Evolutionary conservation across 129 eudicot species (phyloP), one percentile per base, ranked within the genome.

Genomic region (Mikania micrantha): DNA sequence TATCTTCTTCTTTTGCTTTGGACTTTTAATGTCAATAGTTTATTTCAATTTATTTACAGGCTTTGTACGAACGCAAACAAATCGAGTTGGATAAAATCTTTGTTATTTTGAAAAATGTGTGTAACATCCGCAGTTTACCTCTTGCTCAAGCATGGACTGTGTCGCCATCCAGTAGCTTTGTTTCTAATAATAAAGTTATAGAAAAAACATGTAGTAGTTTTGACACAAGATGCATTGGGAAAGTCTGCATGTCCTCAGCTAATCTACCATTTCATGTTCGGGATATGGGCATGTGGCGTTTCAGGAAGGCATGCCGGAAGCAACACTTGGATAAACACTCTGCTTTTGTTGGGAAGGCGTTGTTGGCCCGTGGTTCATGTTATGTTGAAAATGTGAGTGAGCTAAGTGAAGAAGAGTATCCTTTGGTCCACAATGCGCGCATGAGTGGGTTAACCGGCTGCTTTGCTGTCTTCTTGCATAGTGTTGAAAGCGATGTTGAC

Each of bases 91-190:
- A 35, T 8, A 62, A 21, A 20, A 10, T 62, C 32, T 8, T 0
- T 0, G 11, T 28, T 3, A 9, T 62, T 62, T 25, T 62, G 9
- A 38, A 38, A 62, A 16, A 2, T 20, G 67, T 20, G 7, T 62
- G 67, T 11, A 32, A 10, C 11, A 11, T 6, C 20, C 50, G 38
- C 7, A 20, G 4, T 0, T 3, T 62, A 38, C 48, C 67, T 62
- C 29, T 62, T 62, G 67, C 67, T 9, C 67, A 62, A 49, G 21
- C 67, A 62, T 62, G 67, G 67, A 25, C 32, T 13, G 10, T 38
- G 16, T 36, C 49, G 4, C 50, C 49, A 35, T 7, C 10, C 5
- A 20, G 16, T 62, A 21, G 19, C 38, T 62, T 35, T 62, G 47
- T 38, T 62, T 11, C 34, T 8, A 20, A 62, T 1, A 32, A 62